Evolutionary conservation across 2,329 filamentous ascomycete species (phyloP).

Genomic region (Metarhizium humberi): DNA sequence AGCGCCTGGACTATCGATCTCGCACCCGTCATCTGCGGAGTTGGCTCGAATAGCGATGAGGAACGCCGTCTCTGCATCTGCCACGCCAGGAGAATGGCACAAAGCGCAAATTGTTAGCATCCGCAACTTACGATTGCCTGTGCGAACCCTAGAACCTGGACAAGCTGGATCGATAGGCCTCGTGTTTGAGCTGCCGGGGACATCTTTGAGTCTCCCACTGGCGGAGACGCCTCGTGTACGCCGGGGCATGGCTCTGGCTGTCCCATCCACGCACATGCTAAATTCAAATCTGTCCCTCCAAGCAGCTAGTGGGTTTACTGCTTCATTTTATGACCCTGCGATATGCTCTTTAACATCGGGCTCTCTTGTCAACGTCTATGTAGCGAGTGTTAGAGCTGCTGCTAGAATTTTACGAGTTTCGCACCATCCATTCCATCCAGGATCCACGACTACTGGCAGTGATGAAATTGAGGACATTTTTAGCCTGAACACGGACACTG

Average conservation of each 20-base stretch:
- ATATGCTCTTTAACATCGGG: conserved; percentile 56
- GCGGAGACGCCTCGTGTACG: conserved; percentile 36
- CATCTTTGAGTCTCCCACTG: not conserved
- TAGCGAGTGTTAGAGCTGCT: conserved; percentile 75
- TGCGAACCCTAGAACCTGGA: conserved; percentile 63
- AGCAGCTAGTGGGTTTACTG: conserved; percentile 60
- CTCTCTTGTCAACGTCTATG: conserved; percentile 70
- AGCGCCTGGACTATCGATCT: conserved; percentile 39
- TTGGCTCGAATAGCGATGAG: conserved; percentile 41
- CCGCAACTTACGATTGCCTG: conserved; percentile 77
- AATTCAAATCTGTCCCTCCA: conserved; percentile 49
- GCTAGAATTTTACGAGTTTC: conserved; percentile 60
- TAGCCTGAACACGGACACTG: conserved; percentile 39
- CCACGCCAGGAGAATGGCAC: conserved; percentile 64
- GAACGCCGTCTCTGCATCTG: conserved; percentile 41
- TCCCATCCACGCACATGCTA: conserved; percentile 49
- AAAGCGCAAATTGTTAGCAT: conserved; percentile 74
- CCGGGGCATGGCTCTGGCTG: conserved; percentile 77
- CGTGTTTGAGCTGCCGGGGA: conserved; percentile 37
- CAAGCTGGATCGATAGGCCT: conserved; percentile 89
- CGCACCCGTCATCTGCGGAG: conserved; percentile 44
- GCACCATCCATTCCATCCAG: conserved; percentile 13
- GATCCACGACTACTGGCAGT: conserved; percentile 16
- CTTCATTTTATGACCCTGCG: conserved; percentile 57
- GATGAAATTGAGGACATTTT: conserved; percentile 49